Evolutionary conservation across 768 basidiomycete genomes (phyloP).

Genomic region (Leccinum arenicola): DNA sequence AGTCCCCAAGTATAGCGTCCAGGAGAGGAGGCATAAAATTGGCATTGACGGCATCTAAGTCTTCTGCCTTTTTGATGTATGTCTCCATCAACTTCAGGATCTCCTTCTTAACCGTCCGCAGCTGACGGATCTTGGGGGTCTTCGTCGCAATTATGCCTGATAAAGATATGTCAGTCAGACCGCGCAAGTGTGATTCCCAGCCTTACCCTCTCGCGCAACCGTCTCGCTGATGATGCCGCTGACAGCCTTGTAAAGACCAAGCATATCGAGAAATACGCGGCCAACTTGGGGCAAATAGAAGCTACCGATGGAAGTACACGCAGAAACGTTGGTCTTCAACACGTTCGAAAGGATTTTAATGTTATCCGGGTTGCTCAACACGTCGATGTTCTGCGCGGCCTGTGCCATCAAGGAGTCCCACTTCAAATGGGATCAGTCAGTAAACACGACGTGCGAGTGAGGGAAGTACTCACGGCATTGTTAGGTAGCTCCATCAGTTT

Average conservation of each 20-base stretch:
- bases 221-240: conserved; percentile 95
- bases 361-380: conserved; percentile 86
- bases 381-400: conserved; percentile 89
- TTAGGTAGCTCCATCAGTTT: conserved; percentile 98
- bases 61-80: conserved; percentile 96
- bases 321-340: conserved; percentile 97
- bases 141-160: conserved; percentile 89
- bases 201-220: conserved; percentile 76
- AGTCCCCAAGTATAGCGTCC: conserved; percentile 97
- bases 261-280: conserved; percentile 95
- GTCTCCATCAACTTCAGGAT: conserved; percentile 97
- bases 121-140: conserved; percentile 91
- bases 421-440: conserved; percentile 38
- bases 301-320: conserved; percentile 93
- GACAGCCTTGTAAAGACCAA: conserved; percentile 96
- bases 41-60: conserved; percentile 86
- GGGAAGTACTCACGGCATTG: conserved; percentile 68
- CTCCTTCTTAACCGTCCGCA: conserved; percentile 98
- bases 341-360: conserved; percentile 97
- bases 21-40: conserved; percentile 93
- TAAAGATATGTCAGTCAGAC: conserved; percentile 5
- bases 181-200: not conserved
- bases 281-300: conserved; percentile 98
- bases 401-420: conserved; percentile 98
- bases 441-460: not conserved